phyloP scores from a whole-genome alignment of 139 green algal species.

The Marvania coccoides region DNA sequence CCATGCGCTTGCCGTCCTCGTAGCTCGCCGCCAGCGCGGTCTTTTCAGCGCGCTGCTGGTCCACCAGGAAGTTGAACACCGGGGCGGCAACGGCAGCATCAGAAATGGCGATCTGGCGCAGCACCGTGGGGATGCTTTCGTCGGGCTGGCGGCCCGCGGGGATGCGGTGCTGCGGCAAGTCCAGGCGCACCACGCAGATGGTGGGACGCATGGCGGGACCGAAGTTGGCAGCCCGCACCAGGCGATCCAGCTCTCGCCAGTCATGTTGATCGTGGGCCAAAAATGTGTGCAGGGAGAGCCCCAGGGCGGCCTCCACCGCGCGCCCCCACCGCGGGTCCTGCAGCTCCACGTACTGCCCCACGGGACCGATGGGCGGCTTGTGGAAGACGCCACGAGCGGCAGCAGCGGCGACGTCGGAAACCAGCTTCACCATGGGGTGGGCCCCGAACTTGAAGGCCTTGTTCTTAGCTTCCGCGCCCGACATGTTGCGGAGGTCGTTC shows the following conservation, averaged over 20 bases:
- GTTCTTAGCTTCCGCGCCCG: no score
- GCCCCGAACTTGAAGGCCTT: slow-evolving; percentile 19
- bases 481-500: no score
- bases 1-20: slow-evolving; percentile 1
- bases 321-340: slow-evolving; percentile 21
- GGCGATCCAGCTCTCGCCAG: slow-evolving; percentile 3
- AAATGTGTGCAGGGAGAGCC: slow-evolving; percentile 14
- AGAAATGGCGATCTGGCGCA: slow-evolving; percentile 14
- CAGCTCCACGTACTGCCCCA: slow-evolving; percentile 22
- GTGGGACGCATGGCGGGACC: neutral
- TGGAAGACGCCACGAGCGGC: slow-evolving; percentile 9
- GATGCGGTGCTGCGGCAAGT: slow-evolving; percentile 24
- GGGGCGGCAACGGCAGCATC: neutral
- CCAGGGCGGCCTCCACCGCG: slow-evolving; percentile 14
- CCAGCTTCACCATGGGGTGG: neutral
- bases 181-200: slow-evolving; percentile 23
- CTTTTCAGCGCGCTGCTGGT: slow-evolving; percentile 14
- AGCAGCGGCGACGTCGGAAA: neutral
- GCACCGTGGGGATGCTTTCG: slow-evolving; percentile 5
- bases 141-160: slow-evolving; percentile 6
- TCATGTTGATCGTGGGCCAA: slow-evolving; percentile 26
- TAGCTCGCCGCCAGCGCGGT: neutral
- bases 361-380: slow-evolving; percentile 29
- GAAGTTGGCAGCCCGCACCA: slow-evolving; percentile 1
- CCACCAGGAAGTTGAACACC: slow-evolving; percentile 34